Evolutionary conservation across 2,329 filamentous ascomycete genomes (phyloP), one percentile per base, ranked within the genome.

Genomic region (Knufia fluminis): DNA sequence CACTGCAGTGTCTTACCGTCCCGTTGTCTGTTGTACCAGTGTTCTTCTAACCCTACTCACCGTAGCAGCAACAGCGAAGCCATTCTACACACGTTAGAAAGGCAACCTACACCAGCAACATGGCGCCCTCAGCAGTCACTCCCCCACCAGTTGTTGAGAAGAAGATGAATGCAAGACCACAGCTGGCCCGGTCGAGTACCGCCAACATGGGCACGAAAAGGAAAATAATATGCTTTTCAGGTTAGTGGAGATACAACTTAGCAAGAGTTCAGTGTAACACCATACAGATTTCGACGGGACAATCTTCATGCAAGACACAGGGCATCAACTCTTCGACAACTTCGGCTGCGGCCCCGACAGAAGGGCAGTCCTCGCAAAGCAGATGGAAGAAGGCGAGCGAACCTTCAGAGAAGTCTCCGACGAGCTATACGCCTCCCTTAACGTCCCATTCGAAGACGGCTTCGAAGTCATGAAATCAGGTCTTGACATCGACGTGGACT

Each of bases 241-340:
- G 69, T 71, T 65, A 49, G 58, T 26, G 40, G 16, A 22, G 40
- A 24, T 12, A 10, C 8, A 7, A 28, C 31, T 19, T 32, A n/a
- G 28, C 16, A 44, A 23, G 42, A 35, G 26, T 8, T 20, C 16
- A 26, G 36, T 48, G 54, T 57, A 46, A 40, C 46, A 51, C 52
- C 17, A 39, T 43, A 24, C 51, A 82, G 80, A 85, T 64, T 85
- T 85, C 57, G 81, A 85, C 62, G 81, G 81, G 54, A 85, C 81
- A 3, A 85, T 85, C 54, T 83, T 83, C 70, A 81, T 82, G 73
- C 79, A 83, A 71, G 79, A 83, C 57, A 83, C 78, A 1, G 82
- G 82, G 39, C 81, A 85, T 61, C 75, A 84, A 55, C 76, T 85
- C 44, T 82, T 84, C 64, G 80, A 84, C 61, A 71, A 71, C 57